Percentiles rank a stretch among this genome's conserved stretches.
Evolutionary conservation across 1,139 yeast species (phyloP).

Genomic region (Hyphopichia pseudoburtonii): DNA sequence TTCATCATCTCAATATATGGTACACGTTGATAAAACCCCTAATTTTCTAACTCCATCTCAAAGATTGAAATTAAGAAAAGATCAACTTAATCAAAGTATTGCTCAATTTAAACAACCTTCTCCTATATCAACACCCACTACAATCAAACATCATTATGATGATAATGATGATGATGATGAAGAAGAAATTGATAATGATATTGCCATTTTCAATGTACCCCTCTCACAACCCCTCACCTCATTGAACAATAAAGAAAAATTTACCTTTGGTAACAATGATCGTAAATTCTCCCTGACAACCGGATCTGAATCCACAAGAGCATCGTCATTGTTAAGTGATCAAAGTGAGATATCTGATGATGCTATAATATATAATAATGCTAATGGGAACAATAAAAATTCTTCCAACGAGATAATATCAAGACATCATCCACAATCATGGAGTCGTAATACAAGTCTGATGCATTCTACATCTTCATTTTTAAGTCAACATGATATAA

Average conservation of each 20-base stretch:
- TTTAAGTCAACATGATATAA: constrained; percentile 11
- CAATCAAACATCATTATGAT: background rate
- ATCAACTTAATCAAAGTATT: constrained; percentile 24
- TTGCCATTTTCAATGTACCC: constrained; percentile 61
- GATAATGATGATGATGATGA: constrained; percentile 18
- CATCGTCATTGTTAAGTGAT: constrained; percentile 42
- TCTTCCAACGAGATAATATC: too few species aligned
- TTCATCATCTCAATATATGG: constrained; percentile 20
- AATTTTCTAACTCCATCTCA: constrained; percentile 40
- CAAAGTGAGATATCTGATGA: constrained; percentile 21
- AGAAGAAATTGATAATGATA: constrained; percentile 56
- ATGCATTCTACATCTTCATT: constrained; percentile 3
- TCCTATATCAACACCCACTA: background rate
- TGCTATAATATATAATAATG: constrained; percentile 1
- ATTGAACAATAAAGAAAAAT: constrained; percentile 25
- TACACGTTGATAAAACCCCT: constrained; percentile 27
- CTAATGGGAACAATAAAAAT: background rate
- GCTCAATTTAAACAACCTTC: constrained; percentile 16
- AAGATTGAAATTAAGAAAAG: constrained; percentile 33
- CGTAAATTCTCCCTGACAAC: constrained; percentile 23
- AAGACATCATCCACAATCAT: background rate
- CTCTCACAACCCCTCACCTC: constrained; percentile 49
- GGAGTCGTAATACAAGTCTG: background rate
- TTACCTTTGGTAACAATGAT: constrained; percentile 20
- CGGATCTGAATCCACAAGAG: constrained; percentile 37